Evolutionary conservation across 306 rosid species (phyloP), one percentile per base, ranked within the genome.

Genomic region (Lotus japonicus): DNA sequence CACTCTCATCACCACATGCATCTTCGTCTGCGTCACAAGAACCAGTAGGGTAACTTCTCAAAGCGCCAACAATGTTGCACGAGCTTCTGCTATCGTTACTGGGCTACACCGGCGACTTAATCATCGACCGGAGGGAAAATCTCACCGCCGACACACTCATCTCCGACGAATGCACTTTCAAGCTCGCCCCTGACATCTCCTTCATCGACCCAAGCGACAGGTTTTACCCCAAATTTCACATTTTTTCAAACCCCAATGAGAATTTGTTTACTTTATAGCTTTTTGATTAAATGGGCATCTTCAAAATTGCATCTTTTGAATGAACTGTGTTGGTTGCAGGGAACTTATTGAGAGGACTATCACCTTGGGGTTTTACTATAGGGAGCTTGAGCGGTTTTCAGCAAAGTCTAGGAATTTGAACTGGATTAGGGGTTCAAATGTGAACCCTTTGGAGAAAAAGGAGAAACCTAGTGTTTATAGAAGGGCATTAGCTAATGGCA

Each of bases 91-190:
- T 94, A 1, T 84, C 99, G 6, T 84, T 94, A 9, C 48, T 88
- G 43, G 99, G 99, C 62, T 94, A 83, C 88, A 94, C 97, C 72
- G 97, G 99, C 76, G 97, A 94, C 81, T 84, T 94, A 46, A 90
- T 94, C 48, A 75, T 90, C 84, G 98, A 92, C 79, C 77, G 65
- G 39, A 54, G 87, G 76, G 89, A 86, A 41, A 85, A 71, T 5
- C 83, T 71, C 75, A 73, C 89, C 26, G 44, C 80, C 9, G 78
- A 77, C 21, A 36, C 89, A 13, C 82, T 89, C 66, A 73, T 82
- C 52, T 84, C 96, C 76, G 86, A 83, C 36, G 87, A 84, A 14
- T 84, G 89, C 64, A 84, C 96, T 44, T 90, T 94, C 84, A 82
- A 80, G 45, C 97, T 88, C 64, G 95, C 97, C 53, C 82, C 97